Evolutionary conservation across 805 yeast genomes (phyloP).

Genomic region (Nakazawaea sp.): DNA sequence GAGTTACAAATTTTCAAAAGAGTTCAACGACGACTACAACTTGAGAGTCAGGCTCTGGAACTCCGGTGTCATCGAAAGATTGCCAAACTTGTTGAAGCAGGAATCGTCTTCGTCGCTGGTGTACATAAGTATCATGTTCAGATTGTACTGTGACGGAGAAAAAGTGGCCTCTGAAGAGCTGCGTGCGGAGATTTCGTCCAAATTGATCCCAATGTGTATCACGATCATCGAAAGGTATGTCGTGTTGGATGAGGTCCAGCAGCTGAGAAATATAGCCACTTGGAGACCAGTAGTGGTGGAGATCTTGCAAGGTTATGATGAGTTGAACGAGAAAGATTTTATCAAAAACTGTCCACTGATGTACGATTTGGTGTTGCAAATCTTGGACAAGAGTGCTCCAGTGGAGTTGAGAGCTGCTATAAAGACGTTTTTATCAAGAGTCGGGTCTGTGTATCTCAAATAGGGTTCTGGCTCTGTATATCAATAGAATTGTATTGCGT

Average conservation of each 20-base stretch:
- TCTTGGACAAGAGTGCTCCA: constrained; percentile 56
- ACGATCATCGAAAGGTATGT: constrained; percentile 65
- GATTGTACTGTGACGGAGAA: constrained; percentile 62
- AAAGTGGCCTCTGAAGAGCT: constrained; percentile 36
- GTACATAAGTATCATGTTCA: constrained; percentile 71
- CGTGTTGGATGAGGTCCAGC: constrained; percentile 69
- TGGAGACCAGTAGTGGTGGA: constrained; percentile 93
- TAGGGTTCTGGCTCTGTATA: too few species aligned
- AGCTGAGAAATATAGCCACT: constrained; percentile 69
- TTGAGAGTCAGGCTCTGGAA: constrained; percentile 85
- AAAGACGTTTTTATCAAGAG: constrained; percentile 47
- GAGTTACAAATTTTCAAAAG: constrained; percentile 78
- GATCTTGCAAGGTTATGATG: constrained; percentile 74
- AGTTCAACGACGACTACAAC: constrained; percentile 84
- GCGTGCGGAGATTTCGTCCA: constrained; percentile 44
- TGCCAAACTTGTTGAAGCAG: constrained; percentile 88
- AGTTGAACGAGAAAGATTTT: constrained; percentile 72
- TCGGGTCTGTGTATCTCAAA: constrained; percentile 32
- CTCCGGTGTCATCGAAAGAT: constrained; percentile 84
- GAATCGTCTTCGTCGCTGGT: constrained; percentile 90
- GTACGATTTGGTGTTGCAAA: constrained; percentile 50
- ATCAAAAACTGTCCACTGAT: constrained; percentile 47
- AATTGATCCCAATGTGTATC: constrained; percentile 62
- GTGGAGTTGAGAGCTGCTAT: constrained; percentile 57
- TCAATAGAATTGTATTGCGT: too few species aligned